These are phyloP conservation scores for Boletus coccyginus DNA, from an alignment of 768 basidiomycete genomes.

Conservation along the genomic window DNA sequence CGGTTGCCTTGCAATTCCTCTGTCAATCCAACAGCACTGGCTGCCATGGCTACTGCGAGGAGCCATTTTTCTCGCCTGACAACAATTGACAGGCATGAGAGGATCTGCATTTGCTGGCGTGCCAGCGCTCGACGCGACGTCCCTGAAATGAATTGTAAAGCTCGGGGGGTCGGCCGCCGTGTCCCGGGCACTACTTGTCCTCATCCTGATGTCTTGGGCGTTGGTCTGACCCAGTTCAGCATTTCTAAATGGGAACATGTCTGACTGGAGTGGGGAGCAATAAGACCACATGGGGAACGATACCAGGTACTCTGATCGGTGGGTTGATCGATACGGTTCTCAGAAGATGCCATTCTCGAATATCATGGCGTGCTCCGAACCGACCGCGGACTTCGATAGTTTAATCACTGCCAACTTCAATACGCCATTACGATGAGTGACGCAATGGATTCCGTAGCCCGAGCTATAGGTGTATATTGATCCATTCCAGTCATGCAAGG, in stretches of 20 bases:
- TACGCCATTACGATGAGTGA: neutral
- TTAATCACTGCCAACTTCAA: neutral
- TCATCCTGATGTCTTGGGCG: neutral
- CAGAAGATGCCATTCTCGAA: neutral
- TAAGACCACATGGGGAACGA: neutral
- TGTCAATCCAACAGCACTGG: neutral
- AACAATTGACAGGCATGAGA: neutral
- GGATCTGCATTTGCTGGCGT: neutral
- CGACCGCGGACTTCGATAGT: neutral
- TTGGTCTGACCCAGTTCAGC: neutral
- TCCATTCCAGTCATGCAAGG: neutral
- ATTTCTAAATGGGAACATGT: neutral
- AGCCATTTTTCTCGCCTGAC: neutral
- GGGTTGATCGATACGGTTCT: neutral
- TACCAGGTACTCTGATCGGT: neutral
- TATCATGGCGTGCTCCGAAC: neutral
- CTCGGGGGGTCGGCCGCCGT: neutral
- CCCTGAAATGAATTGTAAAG: neutral
- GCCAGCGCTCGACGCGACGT: neutral
- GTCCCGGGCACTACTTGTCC: neutral
- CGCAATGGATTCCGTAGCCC: neutral
- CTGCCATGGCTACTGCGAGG: neutral
- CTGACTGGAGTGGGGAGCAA: neutral
- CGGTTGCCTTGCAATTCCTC: neutral
- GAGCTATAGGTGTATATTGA: neutral